Percentiles rank a stretch among this genome's conserved stretches.
phyloP scores from a whole-genome alignment of 257 asterid genomes.

The Gardenia jasminoides region DNA sequence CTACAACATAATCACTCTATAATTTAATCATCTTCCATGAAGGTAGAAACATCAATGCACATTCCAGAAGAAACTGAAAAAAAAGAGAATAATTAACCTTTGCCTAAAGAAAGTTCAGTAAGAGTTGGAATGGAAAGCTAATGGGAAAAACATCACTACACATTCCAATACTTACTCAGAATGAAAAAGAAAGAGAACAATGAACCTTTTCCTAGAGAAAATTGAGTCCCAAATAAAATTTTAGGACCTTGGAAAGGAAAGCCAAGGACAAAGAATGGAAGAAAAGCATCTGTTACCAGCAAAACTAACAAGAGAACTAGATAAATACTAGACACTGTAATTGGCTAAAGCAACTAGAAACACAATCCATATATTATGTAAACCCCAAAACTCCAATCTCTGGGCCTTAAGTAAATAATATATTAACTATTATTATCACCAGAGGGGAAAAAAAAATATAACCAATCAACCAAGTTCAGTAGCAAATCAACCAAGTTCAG shows the following conservation, averaged over 20 bases:
- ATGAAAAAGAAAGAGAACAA: conserved; percentile 6
- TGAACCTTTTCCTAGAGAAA: neutral
- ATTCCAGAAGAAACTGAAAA: conserved; percentile 2
- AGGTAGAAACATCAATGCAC: conserved; percentile 1
- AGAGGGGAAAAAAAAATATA: neutral
- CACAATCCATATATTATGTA: neutral
- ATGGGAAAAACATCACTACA: neutral
- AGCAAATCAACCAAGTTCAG: neutral
- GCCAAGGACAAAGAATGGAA: neutral
- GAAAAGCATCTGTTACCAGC: neutral
- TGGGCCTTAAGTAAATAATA: no score
- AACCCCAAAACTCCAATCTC: neutral
- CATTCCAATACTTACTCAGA: conserved; percentile 1
- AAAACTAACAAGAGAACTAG: neutral
- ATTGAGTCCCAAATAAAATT: neutral
- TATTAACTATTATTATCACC: neutral
- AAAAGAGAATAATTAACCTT: neutral
- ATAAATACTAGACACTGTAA: neutral
- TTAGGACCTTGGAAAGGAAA: neutral
- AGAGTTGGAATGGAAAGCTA: neutral
- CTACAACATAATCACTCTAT: conserved; percentile 13
- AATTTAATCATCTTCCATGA: neutral
- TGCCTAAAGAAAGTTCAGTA: neutral
- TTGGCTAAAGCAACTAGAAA: neutral
- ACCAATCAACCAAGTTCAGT: no score